Conservation (phyloP, 2,329 filamentous ascomycete species). For the Exophiala lecanii-corni region DNA sequence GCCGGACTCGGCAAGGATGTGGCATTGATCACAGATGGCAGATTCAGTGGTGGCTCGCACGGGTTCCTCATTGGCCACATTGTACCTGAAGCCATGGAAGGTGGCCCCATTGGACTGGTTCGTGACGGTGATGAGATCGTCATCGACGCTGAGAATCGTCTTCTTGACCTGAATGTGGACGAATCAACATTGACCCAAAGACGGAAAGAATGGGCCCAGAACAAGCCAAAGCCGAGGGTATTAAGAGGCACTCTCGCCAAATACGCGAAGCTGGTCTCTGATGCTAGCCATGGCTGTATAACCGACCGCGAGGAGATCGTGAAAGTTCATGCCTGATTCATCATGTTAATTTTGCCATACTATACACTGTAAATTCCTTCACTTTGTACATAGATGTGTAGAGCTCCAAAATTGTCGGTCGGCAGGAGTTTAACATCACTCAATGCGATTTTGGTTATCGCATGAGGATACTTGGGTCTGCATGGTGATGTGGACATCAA, state of each 20-base stretch:
- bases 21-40: slow-evolving; percentile 68
- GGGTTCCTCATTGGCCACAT: slow-evolving; percentile 86
- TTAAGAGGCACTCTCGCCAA: slow-evolving; percentile 65
- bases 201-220: slow-evolving; percentile 55
- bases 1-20: slow-evolving; percentile 65
- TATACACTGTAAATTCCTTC: too few relatives aligned
- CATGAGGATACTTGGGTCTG: too few relatives aligned
- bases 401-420: too few relatives aligned
- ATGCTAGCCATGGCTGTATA: slow-evolving; percentile 47
- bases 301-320: slow-evolving; percentile 34
- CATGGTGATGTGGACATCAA: too few relatives aligned
- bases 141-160: slow-evolving; percentile 73
- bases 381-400: too few relatives aligned
- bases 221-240: slow-evolving; percentile 53
- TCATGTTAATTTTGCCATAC: too few relatives aligned
- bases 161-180: slow-evolving; percentile 61
- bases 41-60: slow-evolving; percentile 77
- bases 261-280: slow-evolving; percentile 53
- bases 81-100: slow-evolving; percentile 79
- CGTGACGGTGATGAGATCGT: slow-evolving; percentile 73
- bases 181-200: slow-evolving; percentile 60
- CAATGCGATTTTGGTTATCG: too few relatives aligned
- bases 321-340: slow-evolving; percentile 12
- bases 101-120: slow-evolving; percentile 80
- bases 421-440: too few relatives aligned